Conservation (phyloP, 495 filamentous ascomycete species). For the Penicillium cataractarum region DNA sequence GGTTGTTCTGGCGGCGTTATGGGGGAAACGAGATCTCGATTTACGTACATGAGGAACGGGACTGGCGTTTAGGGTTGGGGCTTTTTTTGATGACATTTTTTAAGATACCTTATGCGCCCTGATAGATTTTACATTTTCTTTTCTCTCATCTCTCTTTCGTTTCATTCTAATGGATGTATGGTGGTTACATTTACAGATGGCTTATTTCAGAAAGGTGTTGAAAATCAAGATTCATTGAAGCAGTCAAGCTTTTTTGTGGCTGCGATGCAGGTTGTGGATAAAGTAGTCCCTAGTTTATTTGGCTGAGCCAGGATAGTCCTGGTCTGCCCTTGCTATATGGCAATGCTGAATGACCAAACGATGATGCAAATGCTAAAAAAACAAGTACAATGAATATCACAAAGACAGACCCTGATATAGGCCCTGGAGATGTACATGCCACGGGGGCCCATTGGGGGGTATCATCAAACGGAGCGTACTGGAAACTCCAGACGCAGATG, state of each 20-base stretch:
- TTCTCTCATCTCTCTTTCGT: not conserved
- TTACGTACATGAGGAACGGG: not conserved
- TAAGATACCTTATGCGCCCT: constrained; percentile 9
- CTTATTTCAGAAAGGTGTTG: not conserved
- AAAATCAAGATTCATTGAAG: constrained; percentile 10
- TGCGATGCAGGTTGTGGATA: constrained; percentile 13
- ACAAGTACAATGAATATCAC: constrained; percentile 13
- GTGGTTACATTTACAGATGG: not conserved
- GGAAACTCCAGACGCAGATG: constrained; percentile 1
- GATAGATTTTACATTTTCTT: constrained; percentile 4
- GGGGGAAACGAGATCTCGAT: not conserved
- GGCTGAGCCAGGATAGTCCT: not conserved
- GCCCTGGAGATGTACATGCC: constrained; percentile 16
- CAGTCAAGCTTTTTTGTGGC: constrained; percentile 14
- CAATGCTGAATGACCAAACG: constrained; percentile 14
- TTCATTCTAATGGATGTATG: not conserved
- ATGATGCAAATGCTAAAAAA: constrained; percentile 19
- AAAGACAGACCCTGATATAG: constrained; percentile 4
- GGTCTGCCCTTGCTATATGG: not conserved
- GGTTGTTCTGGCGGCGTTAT: not conserved
- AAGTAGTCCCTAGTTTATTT: constrained; percentile 10
- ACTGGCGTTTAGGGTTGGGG: not conserved
- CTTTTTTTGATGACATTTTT: constrained; percentile 12
- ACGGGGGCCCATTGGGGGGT: constrained; percentile 12
- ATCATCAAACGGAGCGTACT: constrained; percentile 17